Conservation (phyloP, 176 grass and related monocot genomes). For the Musa beccarii region DNA sequence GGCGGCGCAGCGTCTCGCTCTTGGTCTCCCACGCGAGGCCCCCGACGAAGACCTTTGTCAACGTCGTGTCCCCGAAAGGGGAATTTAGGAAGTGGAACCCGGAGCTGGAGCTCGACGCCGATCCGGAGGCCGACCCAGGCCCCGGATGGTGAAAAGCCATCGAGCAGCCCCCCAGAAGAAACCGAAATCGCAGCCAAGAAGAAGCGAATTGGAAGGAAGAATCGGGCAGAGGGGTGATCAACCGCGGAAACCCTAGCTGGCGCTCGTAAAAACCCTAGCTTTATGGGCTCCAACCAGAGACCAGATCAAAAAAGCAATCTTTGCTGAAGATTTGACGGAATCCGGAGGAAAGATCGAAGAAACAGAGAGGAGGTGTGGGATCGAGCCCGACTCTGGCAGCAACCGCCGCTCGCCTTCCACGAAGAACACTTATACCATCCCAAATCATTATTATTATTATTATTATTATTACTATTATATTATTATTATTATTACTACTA, state of each 20-base stretch:
- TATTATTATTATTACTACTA: no score
- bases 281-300: not conserved
- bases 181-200: not conserved
- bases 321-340: not conserved
- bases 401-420: not conserved
- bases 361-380: not conserved
- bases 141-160: slow-evolving; percentile 45
- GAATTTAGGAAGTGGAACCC: slow-evolving; percentile 65
- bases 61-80: slow-evolving; percentile 86
- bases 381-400: not conserved
- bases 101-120: slow-evolving; percentile 95
- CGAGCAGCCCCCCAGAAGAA: not conserved
- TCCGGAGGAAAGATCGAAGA: not conserved
- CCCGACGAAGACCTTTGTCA: slow-evolving; percentile 95
- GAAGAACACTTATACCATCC: not conserved
- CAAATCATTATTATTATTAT: no score
- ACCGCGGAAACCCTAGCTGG: not conserved
- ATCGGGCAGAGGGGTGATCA: not conserved
- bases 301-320: not conserved
- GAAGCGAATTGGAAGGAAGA: no score
- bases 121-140: slow-evolving; percentile 72
- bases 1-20: slow-evolving; percentile 56
- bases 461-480: no score
- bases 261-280: not conserved
- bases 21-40: slow-evolving; percentile 95